A percentile compares a stretch with the other conserved stretches of the same genome.
These are phyloP conservation scores for Suillus brevipes DNA, from an alignment of 768 basidiomycete species.

Conservation along the genomic window DNA sequence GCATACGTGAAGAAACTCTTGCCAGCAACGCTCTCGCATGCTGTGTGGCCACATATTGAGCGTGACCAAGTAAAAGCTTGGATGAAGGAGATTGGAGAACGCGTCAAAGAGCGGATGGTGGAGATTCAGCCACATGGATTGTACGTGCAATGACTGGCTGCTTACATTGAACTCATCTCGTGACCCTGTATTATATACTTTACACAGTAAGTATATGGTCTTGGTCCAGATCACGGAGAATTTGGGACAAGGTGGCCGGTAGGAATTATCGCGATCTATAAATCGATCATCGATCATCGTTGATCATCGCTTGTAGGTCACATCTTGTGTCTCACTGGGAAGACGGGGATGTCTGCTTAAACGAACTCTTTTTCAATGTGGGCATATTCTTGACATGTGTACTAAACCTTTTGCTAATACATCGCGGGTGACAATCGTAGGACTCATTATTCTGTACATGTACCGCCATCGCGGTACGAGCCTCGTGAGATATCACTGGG, in stretches of 20 bases:
- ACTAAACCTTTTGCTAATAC: constrained; percentile 8
- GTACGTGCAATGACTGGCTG: constrained; percentile 48
- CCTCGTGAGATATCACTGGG: constrained; percentile 27
- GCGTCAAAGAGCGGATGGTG: constrained; percentile 84
- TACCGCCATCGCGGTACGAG: constrained; percentile 61
- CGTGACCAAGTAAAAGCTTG: constrained; percentile 68
- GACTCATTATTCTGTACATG: constrained; percentile 71
- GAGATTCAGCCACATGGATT: constrained; percentile 81
- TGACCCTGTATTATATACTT: constrained; percentile 2
- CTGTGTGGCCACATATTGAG: constrained; percentile 68
- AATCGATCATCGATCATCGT: constrained; percentile 9
- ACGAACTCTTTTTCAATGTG: constrained; percentile 81
- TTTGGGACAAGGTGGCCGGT: constrained; percentile 83
- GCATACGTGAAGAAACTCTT: constrained; percentile 83
- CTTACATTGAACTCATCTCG: constrained; percentile 13
- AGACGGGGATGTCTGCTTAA: constrained; percentile 73
- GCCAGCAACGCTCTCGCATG: constrained; percentile 62
- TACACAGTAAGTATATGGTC: constrained; percentile 78
- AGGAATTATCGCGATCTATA: constrained; percentile 26
- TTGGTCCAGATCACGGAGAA: constrained; percentile 86
- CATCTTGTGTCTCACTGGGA: constrained; percentile 89
- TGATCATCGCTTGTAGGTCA: constrained; percentile 46
- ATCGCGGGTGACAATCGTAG: constrained; percentile 37
- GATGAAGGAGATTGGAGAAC: constrained; percentile 83
- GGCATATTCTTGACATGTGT: constrained; percentile 30